A percentile compares a stretch with the other conserved stretches of the same genome.
These are phyloP conservation scores for Aotearoamyces nothofagi DNA, from an alignment of 2,329 filamentous ascomycete species.

Conservation along the genomic window DNA sequence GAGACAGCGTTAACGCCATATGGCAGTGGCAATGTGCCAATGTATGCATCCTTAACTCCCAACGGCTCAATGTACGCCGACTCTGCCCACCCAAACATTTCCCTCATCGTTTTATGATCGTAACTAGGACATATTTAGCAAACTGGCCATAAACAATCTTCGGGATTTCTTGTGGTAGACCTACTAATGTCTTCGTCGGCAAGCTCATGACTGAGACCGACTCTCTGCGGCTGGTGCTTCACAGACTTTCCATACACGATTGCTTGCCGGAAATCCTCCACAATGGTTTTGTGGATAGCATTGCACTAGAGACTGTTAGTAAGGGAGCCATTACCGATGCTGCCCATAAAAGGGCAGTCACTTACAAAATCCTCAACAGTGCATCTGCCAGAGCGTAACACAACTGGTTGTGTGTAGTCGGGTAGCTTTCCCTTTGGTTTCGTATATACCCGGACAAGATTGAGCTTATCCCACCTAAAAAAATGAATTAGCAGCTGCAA, in stretches of 20 bases:
- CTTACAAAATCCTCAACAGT: conserved; percentile 96
- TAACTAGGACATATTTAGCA: conserved; percentile 27
- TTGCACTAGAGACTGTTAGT: conserved; percentile 55
- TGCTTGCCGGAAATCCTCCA: conserved; percentile 88
- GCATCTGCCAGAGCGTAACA: conserved; percentile 66
- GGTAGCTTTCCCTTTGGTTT: conserved; percentile 94
- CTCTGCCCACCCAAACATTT: no score
- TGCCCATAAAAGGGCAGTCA: conserved; percentile 13
- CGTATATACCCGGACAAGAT: conserved; percentile 83
- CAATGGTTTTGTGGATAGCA: conserved; percentile 88
- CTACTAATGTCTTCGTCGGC: conserved; percentile 83
- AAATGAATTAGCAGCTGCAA: conserved; percentile 5
- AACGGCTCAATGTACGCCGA: no score
- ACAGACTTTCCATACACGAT: conserved; percentile 96
- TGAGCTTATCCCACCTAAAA: conserved; percentile 76
- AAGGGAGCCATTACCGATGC: conserved; percentile 2
- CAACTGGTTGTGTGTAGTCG: conserved; percentile 84
- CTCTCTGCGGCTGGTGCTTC: conserved; percentile 95
- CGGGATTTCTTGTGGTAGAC: conserved; percentile 2
- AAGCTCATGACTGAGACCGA: conserved; percentile 80
- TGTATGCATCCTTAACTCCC: no score
- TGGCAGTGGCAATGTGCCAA: no score
- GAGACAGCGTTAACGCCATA: no score
- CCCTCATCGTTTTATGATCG: conserved; percentile 50
- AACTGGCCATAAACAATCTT: neutral